Percentiles rank a stretch among this genome's conserved stretches.
Conservation (phyloP, 805 yeast genomes). For the Yamadazyma takamatsuzukensis region DNA sequence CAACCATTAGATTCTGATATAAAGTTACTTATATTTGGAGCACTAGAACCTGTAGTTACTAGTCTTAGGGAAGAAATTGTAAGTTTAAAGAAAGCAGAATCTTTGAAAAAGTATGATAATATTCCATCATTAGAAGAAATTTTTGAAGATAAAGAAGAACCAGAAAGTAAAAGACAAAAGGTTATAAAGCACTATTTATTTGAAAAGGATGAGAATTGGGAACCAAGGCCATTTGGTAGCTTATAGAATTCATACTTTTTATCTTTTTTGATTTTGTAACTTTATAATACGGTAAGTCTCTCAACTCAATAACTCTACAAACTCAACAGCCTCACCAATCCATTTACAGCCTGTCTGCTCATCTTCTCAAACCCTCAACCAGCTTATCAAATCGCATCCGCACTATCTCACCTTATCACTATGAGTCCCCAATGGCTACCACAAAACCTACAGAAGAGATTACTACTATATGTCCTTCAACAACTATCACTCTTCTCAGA, state of each 20-base stretch:
- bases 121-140: constrained; percentile 25
- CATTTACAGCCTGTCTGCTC: too few relatives aligned
- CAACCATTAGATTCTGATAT: too few relatives aligned
- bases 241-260: too few relatives aligned
- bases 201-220: constrained; percentile 40
- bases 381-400: too few relatives aligned
- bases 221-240: constrained; percentile 53
- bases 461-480: constrained; percentile 74
- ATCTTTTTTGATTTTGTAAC: too few relatives aligned
- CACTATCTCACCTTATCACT: too few relatives aligned
- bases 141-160: constrained; percentile 9
- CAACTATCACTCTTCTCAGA: constrained; percentile 80
- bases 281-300: too few relatives aligned
- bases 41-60: background rate
- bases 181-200: constrained; percentile 17
- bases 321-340: too few relatives aligned
- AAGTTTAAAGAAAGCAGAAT: too few relatives aligned
- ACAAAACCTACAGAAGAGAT: constrained; percentile 77
- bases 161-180: constrained; percentile 6
- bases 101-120: constrained; percentile 13
- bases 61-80: background rate
- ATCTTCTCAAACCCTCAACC: too few relatives aligned
- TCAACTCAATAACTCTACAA: too few relatives aligned
- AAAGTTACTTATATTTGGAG: too few relatives aligned
- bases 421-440: constrained; percentile 60